Evolutionary conservation across 768 basidiomycete genomes (phyloP).

Genomic region (Agaricus bisporus): DNA sequence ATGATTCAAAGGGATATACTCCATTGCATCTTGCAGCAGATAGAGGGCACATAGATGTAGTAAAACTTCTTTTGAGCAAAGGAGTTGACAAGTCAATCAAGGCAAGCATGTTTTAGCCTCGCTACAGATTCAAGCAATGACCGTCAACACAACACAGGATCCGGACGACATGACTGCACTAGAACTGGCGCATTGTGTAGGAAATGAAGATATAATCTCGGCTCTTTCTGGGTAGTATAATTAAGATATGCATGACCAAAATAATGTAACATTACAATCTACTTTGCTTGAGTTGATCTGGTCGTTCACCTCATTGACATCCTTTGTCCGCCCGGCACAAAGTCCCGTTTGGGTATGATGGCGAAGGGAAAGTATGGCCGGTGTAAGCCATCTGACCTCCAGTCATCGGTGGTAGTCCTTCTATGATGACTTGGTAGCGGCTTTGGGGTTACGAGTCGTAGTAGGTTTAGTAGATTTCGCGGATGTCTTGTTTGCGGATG

Average conservation of each 20-base stretch:
- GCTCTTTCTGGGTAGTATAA: conserved; percentile 16
- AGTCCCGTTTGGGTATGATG: too few relatives aligned
- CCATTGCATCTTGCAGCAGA: conserved; percentile 85
- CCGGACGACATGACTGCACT: conserved; percentile 56
- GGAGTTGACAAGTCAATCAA: conserved; percentile 64
- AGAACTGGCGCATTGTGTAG: conserved; percentile 55
- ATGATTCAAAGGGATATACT: conserved; percentile 66
- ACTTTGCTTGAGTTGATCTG: not conserved
- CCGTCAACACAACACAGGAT: conserved; percentile 38
- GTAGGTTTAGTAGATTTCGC: not conserved
- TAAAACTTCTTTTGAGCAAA: conserved; percentile 48
- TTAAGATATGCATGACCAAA: not conserved
- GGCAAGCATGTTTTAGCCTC: conserved; percentile 31
- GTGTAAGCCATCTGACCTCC: too few relatives aligned
- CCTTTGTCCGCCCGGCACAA: too few relatives aligned
- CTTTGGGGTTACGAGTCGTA: too few relatives aligned
- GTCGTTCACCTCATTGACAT: too few relatives aligned
- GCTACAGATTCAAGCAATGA: not conserved
- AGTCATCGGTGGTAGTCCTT: too few relatives aligned
- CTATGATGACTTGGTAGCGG: too few relatives aligned
- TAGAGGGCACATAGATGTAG: conserved; percentile 57
- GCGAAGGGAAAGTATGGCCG: too few relatives aligned
- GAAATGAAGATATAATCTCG: conserved; percentile 46
- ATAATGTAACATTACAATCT: conserved; percentile 1
- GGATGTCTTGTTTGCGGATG: conserved; percentile 7